A percentile compares a stretch with the other conserved stretches of the same genome.
Evolutionary conservation across 192 early-diverging fungal genomes (phyloP).

Genomic region (Coemansia sp.): DNA sequence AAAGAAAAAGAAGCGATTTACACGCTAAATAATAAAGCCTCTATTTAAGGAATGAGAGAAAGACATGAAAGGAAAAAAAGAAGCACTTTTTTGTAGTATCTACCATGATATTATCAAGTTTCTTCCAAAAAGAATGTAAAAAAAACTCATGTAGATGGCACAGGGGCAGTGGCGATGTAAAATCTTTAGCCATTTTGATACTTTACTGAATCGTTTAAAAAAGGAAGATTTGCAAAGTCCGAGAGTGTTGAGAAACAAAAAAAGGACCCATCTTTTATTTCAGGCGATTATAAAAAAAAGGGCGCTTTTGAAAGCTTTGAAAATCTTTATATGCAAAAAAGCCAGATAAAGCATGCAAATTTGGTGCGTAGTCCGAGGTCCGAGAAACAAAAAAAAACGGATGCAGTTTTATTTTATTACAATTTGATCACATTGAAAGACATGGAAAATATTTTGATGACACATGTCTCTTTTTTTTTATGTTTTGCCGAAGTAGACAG

Average conservation of each 20-base stretch:
- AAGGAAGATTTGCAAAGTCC: too few species aligned
- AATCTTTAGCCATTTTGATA: neutral
- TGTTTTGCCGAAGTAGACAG: too few species aligned
- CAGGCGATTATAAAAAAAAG: neutral
- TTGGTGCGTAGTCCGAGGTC: conserved; percentile 14
- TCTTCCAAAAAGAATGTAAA: neutral
- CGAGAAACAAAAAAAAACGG: conserved; percentile 5
- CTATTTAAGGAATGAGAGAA: neutral
- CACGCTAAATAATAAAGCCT: neutral
- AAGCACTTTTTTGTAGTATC: neutral
- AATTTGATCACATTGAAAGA: too few species aligned
- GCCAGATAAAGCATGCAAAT: conserved; percentile 2
- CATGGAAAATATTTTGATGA: too few species aligned
- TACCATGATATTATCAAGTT: too few species aligned
- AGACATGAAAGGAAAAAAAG: neutral
- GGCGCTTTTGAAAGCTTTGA: neutral
- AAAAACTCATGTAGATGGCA: neutral
- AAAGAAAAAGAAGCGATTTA: neutral
- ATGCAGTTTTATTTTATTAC: neutral
- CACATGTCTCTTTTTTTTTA: neutral
- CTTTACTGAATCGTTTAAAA: neutral
- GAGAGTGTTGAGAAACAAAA: too few species aligned
- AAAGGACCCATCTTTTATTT: neutral
- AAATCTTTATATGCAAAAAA: neutral
- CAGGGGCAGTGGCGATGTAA: neutral